phyloP scores from a whole-genome alignment of 2,329 filamentous ascomycete species.

The Aphanoascus verrucosus region DNA sequence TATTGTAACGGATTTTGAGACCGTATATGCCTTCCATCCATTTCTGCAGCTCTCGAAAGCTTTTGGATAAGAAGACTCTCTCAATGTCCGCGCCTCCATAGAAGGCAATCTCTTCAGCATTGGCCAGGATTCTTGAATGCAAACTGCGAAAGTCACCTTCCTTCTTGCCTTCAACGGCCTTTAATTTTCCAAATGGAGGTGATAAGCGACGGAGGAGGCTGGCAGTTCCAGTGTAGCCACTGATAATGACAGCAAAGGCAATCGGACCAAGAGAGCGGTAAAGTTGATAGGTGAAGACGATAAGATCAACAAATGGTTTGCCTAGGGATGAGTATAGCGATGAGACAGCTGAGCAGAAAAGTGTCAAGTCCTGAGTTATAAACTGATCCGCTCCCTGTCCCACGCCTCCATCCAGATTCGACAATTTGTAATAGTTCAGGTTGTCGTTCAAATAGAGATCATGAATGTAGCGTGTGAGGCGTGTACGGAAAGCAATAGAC shows the following conservation, averaged over 20 bases:
- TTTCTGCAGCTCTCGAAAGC: conserved; percentile 82
- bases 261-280: conserved; percentile 83
- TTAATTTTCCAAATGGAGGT: conserved; percentile 91
- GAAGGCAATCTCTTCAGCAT: conserved; percentile 95
- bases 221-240: conserved; percentile 90
- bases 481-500: conserved; percentile 92
- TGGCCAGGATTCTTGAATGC: conserved; percentile 85
- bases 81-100: conserved; percentile 95
- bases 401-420: conserved; percentile 84
- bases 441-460: conserved; percentile 92
- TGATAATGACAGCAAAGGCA: conserved; percentile 71
- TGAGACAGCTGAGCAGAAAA: conserved; percentile 88
- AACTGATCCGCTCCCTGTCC: conserved; percentile 90
- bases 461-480: conserved; percentile 91
- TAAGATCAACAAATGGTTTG: conserved; percentile 95
- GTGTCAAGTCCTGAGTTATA: conserved; percentile 90
- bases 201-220: conserved; percentile 79
- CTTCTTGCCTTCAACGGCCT: conserved; percentile 86
- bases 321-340: conserved; percentile 90
- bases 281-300: conserved; percentile 96
- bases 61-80: conserved; percentile 79
- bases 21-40: conserved; percentile 99
- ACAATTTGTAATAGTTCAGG: conserved; percentile 90
- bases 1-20: conserved; percentile 96
- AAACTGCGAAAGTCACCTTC: conserved; percentile 91